These are phyloP conservation scores for Nitzschia sp. DNA, from an alignment of 108 stramenopile species.

Conservation along the genomic window DNA sequence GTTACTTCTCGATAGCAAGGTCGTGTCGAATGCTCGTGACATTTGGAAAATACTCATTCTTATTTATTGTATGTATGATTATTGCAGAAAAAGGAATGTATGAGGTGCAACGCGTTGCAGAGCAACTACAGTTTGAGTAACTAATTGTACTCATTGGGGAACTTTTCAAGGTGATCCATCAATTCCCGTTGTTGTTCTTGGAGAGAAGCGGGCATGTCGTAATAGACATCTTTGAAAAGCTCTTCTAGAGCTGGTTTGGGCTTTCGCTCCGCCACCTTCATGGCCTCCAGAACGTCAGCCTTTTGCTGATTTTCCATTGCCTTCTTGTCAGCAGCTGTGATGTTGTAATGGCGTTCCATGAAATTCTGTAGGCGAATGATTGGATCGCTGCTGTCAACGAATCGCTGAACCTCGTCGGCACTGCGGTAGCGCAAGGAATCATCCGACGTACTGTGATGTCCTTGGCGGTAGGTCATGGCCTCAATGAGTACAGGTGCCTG, in stretches of 20 bases:
- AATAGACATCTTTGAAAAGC: constrained; percentile 95
- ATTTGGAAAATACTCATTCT: constrained; percentile 5
- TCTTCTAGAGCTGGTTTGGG: constrained; percentile 64
- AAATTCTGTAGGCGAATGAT: constrained; percentile 71
- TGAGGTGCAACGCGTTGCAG: constrained; percentile 1
- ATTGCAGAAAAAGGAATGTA: constrained; percentile 1
- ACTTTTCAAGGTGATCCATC: constrained; percentile 68
- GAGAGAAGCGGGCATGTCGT: constrained; percentile 85
- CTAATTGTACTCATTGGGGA: constrained; percentile 51
- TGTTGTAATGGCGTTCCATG: constrained; percentile 47
- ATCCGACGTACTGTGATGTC: constrained; percentile 97
- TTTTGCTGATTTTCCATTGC: constrained; percentile 73
- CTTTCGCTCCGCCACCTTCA: constrained; percentile 86
- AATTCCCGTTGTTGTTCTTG: constrained; percentile 73
- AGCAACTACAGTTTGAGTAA: not conserved
- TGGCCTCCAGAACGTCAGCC: constrained; percentile 75
- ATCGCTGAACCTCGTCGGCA: constrained; percentile 73
- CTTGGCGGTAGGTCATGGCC: constrained; percentile 97
- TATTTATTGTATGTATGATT: too few relatives aligned
- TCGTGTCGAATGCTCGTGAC: constrained; percentile 50
- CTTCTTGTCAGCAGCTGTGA: constrained; percentile 59
- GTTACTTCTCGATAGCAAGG: constrained; percentile 13
- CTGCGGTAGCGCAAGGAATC: constrained; percentile 90
- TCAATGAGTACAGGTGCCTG: constrained; percentile 91
- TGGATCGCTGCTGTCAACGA: constrained; percentile 70